Evolutionary conservation across 2,329 filamentous ascomycete species (phyloP).

Genomic region (Exophiala viscosa): DNA sequence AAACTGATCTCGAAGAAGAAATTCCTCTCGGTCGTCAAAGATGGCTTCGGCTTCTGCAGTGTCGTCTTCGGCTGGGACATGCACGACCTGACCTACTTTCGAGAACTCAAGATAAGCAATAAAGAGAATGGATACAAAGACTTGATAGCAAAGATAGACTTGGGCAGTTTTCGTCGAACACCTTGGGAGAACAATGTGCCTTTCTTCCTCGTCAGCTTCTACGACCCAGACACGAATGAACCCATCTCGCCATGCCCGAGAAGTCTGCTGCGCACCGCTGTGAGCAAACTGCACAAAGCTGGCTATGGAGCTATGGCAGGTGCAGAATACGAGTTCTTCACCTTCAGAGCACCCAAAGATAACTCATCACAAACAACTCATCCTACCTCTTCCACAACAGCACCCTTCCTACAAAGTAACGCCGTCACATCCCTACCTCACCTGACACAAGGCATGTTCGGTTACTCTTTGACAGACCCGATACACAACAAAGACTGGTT

Average conservation of each 20-base stretch:
- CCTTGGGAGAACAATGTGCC: conserved; percentile 87
- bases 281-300: conserved; percentile 62
- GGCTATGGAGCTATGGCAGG: conserved; percentile 86
- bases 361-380: conserved; percentile 45
- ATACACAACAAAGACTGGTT: conserved; percentile 91
- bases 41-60: conserved; percentile 89
- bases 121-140: conserved; percentile 87
- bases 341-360: conserved; percentile 67
- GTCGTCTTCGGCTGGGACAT: conserved; percentile 97
- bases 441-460: conserved; percentile 62
- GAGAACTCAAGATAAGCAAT: conserved; percentile 82
- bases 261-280: conserved; percentile 65
- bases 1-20: conserved; percentile 92
- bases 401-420: conserved; percentile 69
- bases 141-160: conserved; percentile 75
- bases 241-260: conserved; percentile 76
- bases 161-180: conserved; percentile 73
- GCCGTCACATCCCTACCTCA: conserved; percentile 69
- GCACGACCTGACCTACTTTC: conserved; percentile 87
- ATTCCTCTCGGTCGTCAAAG: conserved; percentile 75
- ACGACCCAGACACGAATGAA: conserved; percentile 70
- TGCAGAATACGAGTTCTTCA: conserved; percentile 93
- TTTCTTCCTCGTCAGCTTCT: conserved; percentile 80
- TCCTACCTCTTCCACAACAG: conserved; percentile 64
- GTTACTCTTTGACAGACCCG: conserved; percentile 33